Conservation (phyloP, 257 asterid genomes). For the Coffea eugenioides region DNA sequence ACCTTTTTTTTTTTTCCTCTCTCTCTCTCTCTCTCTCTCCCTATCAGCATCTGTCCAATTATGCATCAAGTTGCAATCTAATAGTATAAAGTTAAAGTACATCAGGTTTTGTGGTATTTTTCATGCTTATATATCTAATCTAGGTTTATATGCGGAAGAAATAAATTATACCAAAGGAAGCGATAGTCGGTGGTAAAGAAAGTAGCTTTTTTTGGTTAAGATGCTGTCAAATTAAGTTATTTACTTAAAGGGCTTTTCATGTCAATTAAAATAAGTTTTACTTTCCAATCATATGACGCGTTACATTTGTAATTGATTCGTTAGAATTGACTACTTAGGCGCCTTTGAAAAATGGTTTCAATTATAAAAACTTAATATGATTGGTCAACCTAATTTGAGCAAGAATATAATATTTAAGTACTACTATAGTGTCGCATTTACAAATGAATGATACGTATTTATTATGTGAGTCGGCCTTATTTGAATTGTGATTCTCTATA, state of each 20-base stretch:
- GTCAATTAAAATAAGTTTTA: not conserved
- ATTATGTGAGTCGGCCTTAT: too few relatives aligned
- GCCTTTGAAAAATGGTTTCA: not conserved
- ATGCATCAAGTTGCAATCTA: not conserved
- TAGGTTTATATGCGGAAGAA: not conserved
- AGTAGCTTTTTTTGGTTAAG: not conserved
- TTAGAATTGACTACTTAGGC: not conserved
- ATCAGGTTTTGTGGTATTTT: not conserved
- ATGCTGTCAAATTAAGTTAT: not conserved
- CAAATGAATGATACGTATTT: too few relatives aligned
- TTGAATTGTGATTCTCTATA: too few relatives aligned
- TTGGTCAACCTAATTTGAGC: not conserved
- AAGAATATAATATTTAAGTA: not conserved
- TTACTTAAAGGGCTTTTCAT: not conserved
- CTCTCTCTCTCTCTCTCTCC: too few relatives aligned
- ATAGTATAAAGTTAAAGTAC: not conserved
- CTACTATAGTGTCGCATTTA: too few relatives aligned
- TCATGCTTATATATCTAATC: too few relatives aligned
- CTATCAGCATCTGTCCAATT: too few relatives aligned
- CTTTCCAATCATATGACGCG: not conserved
- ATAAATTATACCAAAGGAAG: not conserved
- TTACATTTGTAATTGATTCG: not conserved
- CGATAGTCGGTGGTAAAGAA: not conserved
- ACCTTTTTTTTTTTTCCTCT: too few relatives aligned
- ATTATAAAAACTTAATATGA: not conserved